phyloP scores from a whole-genome alignment of 2,329 filamentous ascomycete species.

The Pseudopithomyces maydicus region DNA sequence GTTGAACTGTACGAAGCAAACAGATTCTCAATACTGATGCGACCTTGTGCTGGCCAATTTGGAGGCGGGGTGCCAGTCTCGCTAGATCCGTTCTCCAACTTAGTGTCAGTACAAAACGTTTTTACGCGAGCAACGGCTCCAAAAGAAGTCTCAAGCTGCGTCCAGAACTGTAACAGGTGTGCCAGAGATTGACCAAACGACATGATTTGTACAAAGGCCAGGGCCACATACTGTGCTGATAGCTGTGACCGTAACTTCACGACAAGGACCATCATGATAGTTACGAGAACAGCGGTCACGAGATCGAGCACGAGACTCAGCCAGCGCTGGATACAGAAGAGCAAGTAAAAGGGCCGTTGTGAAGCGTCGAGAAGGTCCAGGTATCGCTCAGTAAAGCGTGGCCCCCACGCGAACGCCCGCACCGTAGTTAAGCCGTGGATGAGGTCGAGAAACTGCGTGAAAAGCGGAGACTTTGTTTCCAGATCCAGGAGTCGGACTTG shows the following conservation, averaged over 20 bases:
- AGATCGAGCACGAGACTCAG: slow-evolving; percentile 42
- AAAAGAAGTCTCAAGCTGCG: slow-evolving; percentile 60
- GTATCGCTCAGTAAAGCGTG: background rate
- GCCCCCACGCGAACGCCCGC: slow-evolving; percentile 53
- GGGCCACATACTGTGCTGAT: too few species aligned
- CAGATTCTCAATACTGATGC: slow-evolving; percentile 43
- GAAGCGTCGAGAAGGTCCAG: slow-evolving; percentile 34
- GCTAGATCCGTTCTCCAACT: slow-evolving; percentile 55
- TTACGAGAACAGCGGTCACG: slow-evolving; percentile 37
- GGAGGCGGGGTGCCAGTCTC: slow-evolving; percentile 16
- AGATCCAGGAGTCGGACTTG: slow-evolving; percentile 56
- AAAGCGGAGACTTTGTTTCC: slow-evolving; percentile 53
- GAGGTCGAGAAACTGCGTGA: slow-evolving; percentile 55
- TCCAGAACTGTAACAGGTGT: slow-evolving; percentile 56
- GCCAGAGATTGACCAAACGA: slow-evolving; percentile 55
- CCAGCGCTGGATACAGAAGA: slow-evolving; percentile 45
- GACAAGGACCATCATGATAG: slow-evolving; percentile 39
- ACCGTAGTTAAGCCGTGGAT: slow-evolving; percentile 52
- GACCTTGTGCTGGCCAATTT: slow-evolving; percentile 47
- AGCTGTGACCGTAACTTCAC: slow-evolving; percentile 52
- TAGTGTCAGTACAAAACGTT: slow-evolving; percentile 50
- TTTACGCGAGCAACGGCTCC: slow-evolving; percentile 60
- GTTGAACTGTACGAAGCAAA: slow-evolving; percentile 25
- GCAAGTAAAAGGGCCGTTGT: slow-evolving; percentile 49
- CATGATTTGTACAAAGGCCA: slow-evolving; percentile 57